These are phyloP conservation scores for Pilobolus umbonatus DNA, from an alignment of 192 early-diverging fungal species.

Conservation along the genomic window DNA sequence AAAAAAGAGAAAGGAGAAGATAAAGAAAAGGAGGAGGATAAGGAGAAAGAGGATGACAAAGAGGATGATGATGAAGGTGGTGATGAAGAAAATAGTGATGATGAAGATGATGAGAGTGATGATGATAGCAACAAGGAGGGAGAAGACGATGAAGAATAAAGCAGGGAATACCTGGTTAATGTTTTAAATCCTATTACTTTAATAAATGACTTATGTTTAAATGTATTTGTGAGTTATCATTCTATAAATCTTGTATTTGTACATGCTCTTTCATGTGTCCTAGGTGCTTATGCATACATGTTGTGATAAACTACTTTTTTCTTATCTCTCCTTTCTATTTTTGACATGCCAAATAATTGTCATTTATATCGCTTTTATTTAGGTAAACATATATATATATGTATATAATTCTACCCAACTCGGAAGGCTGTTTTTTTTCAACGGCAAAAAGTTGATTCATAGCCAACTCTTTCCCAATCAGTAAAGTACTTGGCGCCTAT, in stretches of 20 bases:
- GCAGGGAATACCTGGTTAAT: too few relatives aligned
- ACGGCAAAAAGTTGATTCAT: too few relatives aligned
- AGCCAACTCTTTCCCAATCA: too few relatives aligned
- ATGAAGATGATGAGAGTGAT: not conserved
- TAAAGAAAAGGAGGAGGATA: not conserved
- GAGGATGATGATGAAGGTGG: not conserved
- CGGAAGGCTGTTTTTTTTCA: too few relatives aligned
- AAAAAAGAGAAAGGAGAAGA: not conserved
- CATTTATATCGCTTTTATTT: too few relatives aligned
- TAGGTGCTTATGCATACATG: not conserved
- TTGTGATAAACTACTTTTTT: not conserved
- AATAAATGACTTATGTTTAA: too few relatives aligned
- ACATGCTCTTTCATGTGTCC: too few relatives aligned
- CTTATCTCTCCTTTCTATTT: not conserved
- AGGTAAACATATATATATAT: not conserved
- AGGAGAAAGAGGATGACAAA: not conserved
- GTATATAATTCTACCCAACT: conserved; percentile 1
- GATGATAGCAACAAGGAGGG: not conserved
- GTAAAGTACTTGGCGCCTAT: too few relatives aligned
- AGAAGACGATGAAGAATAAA: not conserved
- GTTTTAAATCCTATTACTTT: too few relatives aligned
- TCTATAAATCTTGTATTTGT: too few relatives aligned
- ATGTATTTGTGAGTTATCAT: too few relatives aligned
- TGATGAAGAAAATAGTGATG: not conserved
- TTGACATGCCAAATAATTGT: not conserved